These are phyloP conservation scores for Stagonosporopsis chrysanthemi DNA, from an alignment of 2,329 filamentous ascomycete species.

Conservation along the genomic window DNA sequence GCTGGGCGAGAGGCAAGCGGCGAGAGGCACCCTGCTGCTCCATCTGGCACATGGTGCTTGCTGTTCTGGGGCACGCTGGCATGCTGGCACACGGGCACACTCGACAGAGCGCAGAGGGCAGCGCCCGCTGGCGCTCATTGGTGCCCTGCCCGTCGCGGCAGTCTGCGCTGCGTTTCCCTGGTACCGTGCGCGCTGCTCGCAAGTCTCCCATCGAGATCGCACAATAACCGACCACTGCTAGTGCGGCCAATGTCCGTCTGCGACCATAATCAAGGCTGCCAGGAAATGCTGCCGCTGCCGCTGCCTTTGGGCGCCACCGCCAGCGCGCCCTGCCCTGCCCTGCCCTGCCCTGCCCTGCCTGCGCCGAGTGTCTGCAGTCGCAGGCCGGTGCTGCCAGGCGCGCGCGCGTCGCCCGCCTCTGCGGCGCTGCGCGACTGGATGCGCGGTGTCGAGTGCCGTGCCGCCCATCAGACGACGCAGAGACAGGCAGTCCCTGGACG, in stretches of 20 bases:
- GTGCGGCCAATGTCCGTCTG: slow-evolving; percentile 17
- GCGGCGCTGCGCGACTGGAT: not conserved
- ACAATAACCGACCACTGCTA: slow-evolving; percentile 13
- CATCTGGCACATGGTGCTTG: not conserved
- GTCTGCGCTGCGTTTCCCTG: slow-evolving; percentile 9
- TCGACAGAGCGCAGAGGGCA: not conserved
- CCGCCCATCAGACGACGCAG: slow-evolving; percentile 1
- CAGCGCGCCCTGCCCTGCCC: no score
- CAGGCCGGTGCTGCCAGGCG: not conserved
- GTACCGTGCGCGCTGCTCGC: not conserved
- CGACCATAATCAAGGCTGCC: slow-evolving; percentile 1
- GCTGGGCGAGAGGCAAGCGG: not conserved
- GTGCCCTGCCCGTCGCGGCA: slow-evolving; percentile 9
- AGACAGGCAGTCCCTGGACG: slow-evolving; percentile 16
- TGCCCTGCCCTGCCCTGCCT: no score
- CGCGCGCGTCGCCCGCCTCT: not conserved
- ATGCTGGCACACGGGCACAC: slow-evolving; percentile 3
- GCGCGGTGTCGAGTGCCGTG: slow-evolving; percentile 9
- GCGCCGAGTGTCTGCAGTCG: not conserved
- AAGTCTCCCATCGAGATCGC: slow-evolving; percentile 9
- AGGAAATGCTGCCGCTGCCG: not conserved
- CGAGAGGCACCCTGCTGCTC: not conserved
- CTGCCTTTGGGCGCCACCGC: not conserved
- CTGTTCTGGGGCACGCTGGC: slow-evolving; percentile 2
- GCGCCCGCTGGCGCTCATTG: slow-evolving; percentile 2